Conservation (phyloP, 2,329 filamentous ascomycete genomes). For the Fusarium haematococcum region DNA sequence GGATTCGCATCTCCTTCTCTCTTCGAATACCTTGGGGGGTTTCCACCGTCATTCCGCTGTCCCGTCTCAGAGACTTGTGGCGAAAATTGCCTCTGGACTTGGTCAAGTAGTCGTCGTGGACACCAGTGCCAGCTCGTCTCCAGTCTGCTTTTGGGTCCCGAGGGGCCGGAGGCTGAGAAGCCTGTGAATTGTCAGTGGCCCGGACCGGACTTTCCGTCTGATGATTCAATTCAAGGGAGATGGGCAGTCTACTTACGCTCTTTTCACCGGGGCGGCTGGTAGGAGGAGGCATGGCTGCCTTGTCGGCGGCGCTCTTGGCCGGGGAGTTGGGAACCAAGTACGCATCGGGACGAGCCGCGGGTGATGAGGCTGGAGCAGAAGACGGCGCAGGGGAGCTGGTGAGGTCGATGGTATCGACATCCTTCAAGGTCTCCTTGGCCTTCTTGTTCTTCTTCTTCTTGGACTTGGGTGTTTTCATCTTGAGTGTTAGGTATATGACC, state of each 20-base stretch:
- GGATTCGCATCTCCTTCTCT: not conserved
- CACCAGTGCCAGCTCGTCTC: not conserved
- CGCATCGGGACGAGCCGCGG: not conserved
- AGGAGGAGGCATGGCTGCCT: not conserved
- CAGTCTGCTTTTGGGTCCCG: not conserved
- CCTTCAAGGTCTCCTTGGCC: not conserved
- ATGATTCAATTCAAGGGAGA: not conserved
- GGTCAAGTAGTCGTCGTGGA: slow-evolving; percentile 11
- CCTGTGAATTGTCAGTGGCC: not conserved
- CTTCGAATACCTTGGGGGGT: slow-evolving; percentile 3
- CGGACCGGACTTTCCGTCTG: not conserved
- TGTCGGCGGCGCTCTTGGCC: not conserved
- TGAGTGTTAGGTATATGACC: not conserved
- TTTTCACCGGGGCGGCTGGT: not conserved
- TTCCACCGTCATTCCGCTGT: not conserved
- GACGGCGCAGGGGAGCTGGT: not conserved
- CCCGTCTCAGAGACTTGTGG: slow-evolving; percentile 17
- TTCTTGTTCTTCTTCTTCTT: slow-evolving; percentile 5
- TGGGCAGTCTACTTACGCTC: not conserved
- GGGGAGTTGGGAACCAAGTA: not conserved
- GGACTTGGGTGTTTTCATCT: not conserved
- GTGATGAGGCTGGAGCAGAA: not conserved
- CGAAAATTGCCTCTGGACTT: not conserved
- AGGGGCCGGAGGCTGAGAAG: not conserved
- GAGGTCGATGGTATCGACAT: not conserved